These are phyloP conservation scores for Pseudonitzschia multiseries DNA, from an alignment of 108 stramenopile genomes.

Conservation along the genomic window DNA sequence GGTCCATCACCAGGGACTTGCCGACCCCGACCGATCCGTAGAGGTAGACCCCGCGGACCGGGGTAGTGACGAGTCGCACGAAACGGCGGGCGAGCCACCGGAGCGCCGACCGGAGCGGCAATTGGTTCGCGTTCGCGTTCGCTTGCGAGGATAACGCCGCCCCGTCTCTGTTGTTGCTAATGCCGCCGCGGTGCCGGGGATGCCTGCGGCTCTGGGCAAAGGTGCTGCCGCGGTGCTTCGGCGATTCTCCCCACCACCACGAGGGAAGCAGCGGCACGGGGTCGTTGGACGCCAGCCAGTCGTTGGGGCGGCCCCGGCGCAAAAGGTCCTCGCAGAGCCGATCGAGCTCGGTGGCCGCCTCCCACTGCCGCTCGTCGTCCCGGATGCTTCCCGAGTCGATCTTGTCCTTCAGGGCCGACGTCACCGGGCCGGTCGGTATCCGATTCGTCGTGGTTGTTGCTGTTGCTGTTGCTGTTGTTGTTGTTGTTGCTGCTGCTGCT, in stretches of 20 bases:
- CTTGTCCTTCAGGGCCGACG: neutral
- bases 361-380: neutral
- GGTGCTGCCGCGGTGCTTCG: neutral
- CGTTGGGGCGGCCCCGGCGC: too few relatives aligned
- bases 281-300: neutral
- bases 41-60: neutral
- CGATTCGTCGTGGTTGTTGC: neutral
- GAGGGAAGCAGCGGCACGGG: neutral
- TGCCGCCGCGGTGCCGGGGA: neutral
- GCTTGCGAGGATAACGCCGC: too few relatives aligned
- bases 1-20: constrained; percentile 8
- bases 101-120: neutral
- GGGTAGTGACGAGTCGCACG: neutral
- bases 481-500: neutral
- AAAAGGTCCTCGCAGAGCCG: neutral
- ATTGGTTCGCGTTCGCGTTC: too few relatives aligned
- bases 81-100: neutral
- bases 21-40: constrained; percentile 10
- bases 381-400: neutral
- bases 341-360: neutral
- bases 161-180: neutral
- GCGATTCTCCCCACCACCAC: neutral
- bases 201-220: neutral
- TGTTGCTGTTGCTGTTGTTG: neutral
- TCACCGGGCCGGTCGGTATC: neutral